phyloP scores from a whole-genome alignment of 75 land plant species.

The Pinus taeda region DNA sequence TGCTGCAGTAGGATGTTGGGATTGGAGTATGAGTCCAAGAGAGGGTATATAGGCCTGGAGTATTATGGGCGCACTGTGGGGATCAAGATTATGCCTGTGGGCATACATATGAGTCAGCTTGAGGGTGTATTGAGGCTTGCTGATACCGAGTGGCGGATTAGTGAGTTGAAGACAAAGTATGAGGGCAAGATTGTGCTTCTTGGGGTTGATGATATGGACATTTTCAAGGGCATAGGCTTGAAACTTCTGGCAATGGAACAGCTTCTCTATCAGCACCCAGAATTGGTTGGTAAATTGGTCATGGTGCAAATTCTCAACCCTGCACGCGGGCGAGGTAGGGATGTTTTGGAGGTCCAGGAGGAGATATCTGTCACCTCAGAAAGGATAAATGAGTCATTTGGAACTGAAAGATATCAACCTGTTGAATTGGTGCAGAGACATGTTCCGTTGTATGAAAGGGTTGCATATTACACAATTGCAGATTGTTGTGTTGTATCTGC shows the following conservation, averaged over 20 bases:
- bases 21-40: constrained; percentile 57
- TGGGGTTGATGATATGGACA: constrained; percentile 86
- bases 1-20: constrained; percentile 79
- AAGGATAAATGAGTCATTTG: constrained; percentile 60
- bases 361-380: constrained; percentile 43
- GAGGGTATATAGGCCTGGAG: constrained; percentile 65
- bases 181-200: constrained; percentile 49
- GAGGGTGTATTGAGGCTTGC: constrained; percentile 38
- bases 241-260: constrained; percentile 79
- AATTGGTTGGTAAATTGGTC: constrained; percentile 55
- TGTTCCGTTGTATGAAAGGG: constrained; percentile 56
- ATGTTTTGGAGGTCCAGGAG: constrained; percentile 49
- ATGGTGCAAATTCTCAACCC: constrained; percentile 49
- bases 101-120: constrained; percentile 66
- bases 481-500: constrained; percentile 91
- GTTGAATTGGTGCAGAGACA: constrained; percentile 55
- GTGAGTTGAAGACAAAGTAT: constrained; percentile 45
- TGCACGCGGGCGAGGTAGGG: constrained; percentile 68
- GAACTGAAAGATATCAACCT: constrained; percentile 56
- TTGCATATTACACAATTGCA: constrained; percentile 72
- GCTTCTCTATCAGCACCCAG: constrained; percentile 53
- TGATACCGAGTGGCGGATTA: constrained; percentile 37
- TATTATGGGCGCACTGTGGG: constrained; percentile 53
- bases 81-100: constrained; percentile 85
- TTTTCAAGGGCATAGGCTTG: constrained; percentile 78